Evolutionary conservation across 768 basidiomycete species (phyloP).

Genomic region (Tulasnella calospora): DNA sequence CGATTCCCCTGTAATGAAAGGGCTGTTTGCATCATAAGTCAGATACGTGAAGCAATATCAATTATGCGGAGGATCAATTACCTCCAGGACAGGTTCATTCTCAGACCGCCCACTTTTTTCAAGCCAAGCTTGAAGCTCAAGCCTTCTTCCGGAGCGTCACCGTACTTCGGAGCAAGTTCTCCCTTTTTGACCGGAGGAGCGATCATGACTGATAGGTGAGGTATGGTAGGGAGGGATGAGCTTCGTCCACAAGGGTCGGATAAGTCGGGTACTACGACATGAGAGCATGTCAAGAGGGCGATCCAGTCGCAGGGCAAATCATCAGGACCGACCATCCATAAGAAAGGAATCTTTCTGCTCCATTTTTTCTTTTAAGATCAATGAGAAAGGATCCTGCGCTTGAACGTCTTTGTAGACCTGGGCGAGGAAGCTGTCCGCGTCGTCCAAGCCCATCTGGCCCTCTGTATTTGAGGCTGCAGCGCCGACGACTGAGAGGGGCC

Average conservation of each 20-base stretch:
- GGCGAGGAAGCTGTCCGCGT: neutral
- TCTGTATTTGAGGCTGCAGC: neutral
- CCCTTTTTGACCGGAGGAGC: slow-evolving; percentile 22
- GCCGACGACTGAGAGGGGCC: neutral
- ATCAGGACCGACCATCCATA: slow-evolving; percentile 51
- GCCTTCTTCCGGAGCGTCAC: neutral
- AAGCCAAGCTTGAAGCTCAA: slow-evolving; percentile 37
- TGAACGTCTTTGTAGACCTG: neutral
- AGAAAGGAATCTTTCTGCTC: slow-evolving; percentile 49
- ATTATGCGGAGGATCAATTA: slow-evolving; percentile 32
- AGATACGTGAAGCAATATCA: slow-evolving; percentile 30
- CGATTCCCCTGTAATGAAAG: slow-evolving; percentile 45
- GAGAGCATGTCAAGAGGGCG: neutral
- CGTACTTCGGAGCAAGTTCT: neutral
- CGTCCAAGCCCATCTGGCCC: neutral
- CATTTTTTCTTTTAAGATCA: slow-evolving; percentile 53
- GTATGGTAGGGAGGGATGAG: slow-evolving; percentile 7
- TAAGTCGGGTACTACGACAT: slow-evolving; percentile 50
- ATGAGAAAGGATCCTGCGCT: slow-evolving; percentile 5
- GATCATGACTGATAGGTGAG: neutral
- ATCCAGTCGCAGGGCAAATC: neutral
- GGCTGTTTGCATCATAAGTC: slow-evolving; percentile 33
- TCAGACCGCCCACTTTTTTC: slow-evolving; percentile 55
- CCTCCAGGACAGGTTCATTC: slow-evolving; percentile 65
- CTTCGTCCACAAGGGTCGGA: slow-evolving; percentile 50